These are phyloP conservation scores for Paramecium tetraurelia DNA, from an alignment of 73 alveolate species.

Conservation along the genomic window DNA sequence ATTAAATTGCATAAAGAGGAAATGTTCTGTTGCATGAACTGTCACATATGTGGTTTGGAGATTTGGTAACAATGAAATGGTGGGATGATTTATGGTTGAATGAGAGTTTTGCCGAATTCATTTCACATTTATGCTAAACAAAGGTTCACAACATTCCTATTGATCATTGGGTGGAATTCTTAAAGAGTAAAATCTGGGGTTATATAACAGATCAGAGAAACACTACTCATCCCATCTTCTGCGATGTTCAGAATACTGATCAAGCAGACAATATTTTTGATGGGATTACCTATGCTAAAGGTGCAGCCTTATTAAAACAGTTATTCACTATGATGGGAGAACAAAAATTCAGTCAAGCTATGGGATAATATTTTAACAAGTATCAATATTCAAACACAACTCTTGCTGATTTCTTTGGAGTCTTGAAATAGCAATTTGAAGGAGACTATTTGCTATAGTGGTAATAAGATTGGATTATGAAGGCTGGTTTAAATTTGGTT, in stretches of 20 bases:
- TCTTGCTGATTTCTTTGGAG: slow-evolving; percentile 79
- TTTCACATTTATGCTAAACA: slow-evolving; percentile 78
- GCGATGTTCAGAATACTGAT: slow-evolving; percentile 87
- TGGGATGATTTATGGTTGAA: slow-evolving; percentile 99
- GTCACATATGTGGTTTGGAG: slow-evolving; percentile 99
- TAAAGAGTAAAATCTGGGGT: slow-evolving; percentile 89
- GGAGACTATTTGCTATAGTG: slow-evolving; percentile 69
- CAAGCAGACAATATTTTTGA: slow-evolving; percentile 94
- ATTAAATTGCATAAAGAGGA: slow-evolving; percentile 9
- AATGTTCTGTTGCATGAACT: slow-evolving; percentile 94
- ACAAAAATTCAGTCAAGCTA: slow-evolving; percentile 81
- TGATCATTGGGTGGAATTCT: slow-evolving; percentile 85
- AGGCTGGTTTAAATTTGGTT: slow-evolving; percentile 82
- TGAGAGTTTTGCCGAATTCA: slow-evolving; percentile 97
- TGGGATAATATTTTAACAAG: slow-evolving; percentile 80
- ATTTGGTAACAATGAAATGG: slow-evolving; percentile 98
- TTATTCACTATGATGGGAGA: slow-evolving; percentile 85
- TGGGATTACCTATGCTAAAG: slow-evolving; percentile 96
- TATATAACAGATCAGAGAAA: slow-evolving; percentile 79
- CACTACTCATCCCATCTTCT: slow-evolving; percentile 95
- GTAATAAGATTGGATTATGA: slow-evolving; percentile 76
- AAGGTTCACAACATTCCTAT: slow-evolving; percentile 33
- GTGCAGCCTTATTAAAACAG: slow-evolving; percentile 92
- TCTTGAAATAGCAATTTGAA: slow-evolving; percentile 65
- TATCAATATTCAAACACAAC: slow-evolving; percentile 83